phyloP scores from a whole-genome alignment of 345 rosid species.

The Barbarea vulgaris region DNA sequence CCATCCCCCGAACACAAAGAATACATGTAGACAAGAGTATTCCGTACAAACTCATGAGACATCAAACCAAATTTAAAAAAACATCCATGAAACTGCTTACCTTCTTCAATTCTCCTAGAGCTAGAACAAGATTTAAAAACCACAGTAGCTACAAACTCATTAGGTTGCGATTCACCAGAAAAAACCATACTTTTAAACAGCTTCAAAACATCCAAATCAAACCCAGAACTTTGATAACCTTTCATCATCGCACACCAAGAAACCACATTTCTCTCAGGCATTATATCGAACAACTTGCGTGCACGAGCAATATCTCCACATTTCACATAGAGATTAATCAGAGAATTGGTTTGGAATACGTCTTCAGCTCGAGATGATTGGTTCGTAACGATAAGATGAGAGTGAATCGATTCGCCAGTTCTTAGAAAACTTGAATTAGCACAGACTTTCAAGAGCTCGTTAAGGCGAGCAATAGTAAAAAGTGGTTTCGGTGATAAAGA shows the following conservation, averaged over 20 bases:
- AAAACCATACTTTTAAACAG: slow-evolving; percentile 59
- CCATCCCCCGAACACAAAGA: slow-evolving; percentile 44
- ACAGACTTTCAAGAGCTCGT: slow-evolving; percentile 54
- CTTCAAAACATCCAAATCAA: slow-evolving; percentile 50
- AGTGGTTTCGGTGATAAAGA: slow-evolving; percentile 20
- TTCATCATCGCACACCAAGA: slow-evolving; percentile 79
- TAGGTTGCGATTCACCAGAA: slow-evolving; percentile 45
- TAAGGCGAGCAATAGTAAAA: slow-evolving; percentile 28
- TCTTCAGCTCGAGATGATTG: slow-evolving; percentile 18
- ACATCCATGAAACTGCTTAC: slow-evolving; percentile 68
- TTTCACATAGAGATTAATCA: slow-evolving; percentile 62
- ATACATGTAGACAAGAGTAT: slow-evolving; percentile 63
- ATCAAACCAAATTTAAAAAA: slow-evolving; percentile 63
- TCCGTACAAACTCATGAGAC: slow-evolving; percentile 62
- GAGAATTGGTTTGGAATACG: slow-evolving; percentile 44
- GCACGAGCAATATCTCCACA: slow-evolving; percentile 51
- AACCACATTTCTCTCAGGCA: slow-evolving; percentile 61
- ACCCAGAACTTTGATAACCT: slow-evolving; percentile 62
- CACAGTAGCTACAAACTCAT: slow-evolving; percentile 62
- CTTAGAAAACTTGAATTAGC: slow-evolving; percentile 51
- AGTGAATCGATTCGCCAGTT: slow-evolving; percentile 57
- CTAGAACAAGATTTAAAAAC: slow-evolving; percentile 63
- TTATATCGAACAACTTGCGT: slow-evolving; percentile 62
- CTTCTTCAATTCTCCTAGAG: slow-evolving; percentile 52
- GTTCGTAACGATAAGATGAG: slow-evolving; percentile 51